These are phyloP conservation scores for Phanerochaete carnosa DNA, from an alignment of 768 basidiomycete species.

Conservation along the genomic window DNA sequence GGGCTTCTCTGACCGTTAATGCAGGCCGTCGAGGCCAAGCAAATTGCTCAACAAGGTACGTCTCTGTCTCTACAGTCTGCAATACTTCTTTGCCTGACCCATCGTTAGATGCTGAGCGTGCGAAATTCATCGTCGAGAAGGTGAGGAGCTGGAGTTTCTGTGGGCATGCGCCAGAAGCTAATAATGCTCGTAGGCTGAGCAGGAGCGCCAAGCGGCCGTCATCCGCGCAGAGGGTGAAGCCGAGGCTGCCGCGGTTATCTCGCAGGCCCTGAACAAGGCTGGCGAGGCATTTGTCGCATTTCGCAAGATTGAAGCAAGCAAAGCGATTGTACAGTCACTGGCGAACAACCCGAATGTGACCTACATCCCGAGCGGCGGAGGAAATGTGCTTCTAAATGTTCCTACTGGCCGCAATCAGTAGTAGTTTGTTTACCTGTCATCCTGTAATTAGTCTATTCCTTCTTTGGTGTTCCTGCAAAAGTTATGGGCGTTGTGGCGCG, in stretches of 20 bases:
- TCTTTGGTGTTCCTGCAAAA: neutral
- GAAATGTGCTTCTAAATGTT: constrained; percentile 82
- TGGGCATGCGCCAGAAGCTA: neutral
- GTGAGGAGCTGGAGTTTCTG: constrained; percentile 36
- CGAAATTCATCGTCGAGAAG: constrained; percentile 99
- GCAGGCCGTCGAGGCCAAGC: constrained; percentile 97
- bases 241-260: constrained; percentile 93
- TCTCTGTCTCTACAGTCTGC: neutral
- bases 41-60: constrained; percentile 96
- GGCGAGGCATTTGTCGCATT: constrained; percentile 95
- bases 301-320: constrained; percentile 95
- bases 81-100: neutral
- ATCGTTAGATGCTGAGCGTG: constrained; percentile 86
- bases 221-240: constrained; percentile 99
- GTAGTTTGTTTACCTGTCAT: neutral
- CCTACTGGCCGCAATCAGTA: constrained; percentile 48
- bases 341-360: constrained; percentile 79
- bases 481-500: neutral
- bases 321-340: constrained; percentile 91
- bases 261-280: constrained; percentile 84
- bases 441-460: neutral
- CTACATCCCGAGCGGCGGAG: constrained; percentile 80
- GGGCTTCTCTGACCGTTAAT: neutral
- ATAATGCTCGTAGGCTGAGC: constrained; percentile 70
- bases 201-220: constrained; percentile 97